A percentile compares a stretch with the other conserved stretches of the same genome.
Evolutionary conservation across 2,329 filamentous ascomycete genomes (phyloP).

Genomic region (Aspergillus sp.): DNA sequence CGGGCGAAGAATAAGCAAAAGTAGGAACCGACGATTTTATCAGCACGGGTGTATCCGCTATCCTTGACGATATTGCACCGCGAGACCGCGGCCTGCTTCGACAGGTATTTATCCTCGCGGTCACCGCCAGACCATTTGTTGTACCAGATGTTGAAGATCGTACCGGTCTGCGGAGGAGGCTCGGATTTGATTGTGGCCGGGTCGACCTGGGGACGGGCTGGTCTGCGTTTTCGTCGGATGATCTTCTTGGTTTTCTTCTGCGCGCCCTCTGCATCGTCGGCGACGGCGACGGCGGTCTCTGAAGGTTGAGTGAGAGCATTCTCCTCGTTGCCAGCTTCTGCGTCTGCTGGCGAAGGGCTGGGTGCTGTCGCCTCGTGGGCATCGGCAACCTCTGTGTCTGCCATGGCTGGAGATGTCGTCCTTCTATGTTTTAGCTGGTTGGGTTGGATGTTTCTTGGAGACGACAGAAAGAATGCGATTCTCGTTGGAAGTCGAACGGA

Average conservation of each 20-base stretch:
- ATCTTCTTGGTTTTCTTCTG: conserved; percentile 79
- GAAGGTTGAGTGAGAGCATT: conserved; percentile 12
- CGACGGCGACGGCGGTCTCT: conserved; percentile 11
- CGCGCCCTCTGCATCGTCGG: conserved; percentile 11
- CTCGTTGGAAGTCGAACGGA: background rate
- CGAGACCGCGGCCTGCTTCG: conserved; percentile 73
- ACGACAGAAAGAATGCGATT: conserved; percentile 3
- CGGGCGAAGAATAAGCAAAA: conserved; percentile 91
- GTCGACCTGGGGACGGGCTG: conserved; percentile 87
- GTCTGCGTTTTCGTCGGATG: conserved; percentile 82
- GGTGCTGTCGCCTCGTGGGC: conserved; percentile 46
- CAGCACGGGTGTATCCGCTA: conserved; percentile 72
- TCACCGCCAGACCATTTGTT: conserved; percentile 98
- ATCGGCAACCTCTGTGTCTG: conserved; percentile 19
- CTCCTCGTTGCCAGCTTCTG: conserved; percentile 28
- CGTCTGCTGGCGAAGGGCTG: conserved; percentile 43
- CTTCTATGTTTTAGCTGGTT: background rate
- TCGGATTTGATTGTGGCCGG: conserved; percentile 76
- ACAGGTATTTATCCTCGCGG: conserved; percentile 83
- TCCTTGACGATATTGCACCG: conserved; percentile 84
- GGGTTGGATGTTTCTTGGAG: conserved; percentile 1
- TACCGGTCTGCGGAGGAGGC: conserved; percentile 85
- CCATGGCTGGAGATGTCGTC: conserved; percentile 16
- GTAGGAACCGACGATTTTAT: conserved; percentile 72
- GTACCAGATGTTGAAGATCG: conserved; percentile 98